Evolutionary conservation across 306 rosid species (phyloP), one percentile per base, ranked within the genome.

Genomic region (Corylus heterophylla): DNA sequence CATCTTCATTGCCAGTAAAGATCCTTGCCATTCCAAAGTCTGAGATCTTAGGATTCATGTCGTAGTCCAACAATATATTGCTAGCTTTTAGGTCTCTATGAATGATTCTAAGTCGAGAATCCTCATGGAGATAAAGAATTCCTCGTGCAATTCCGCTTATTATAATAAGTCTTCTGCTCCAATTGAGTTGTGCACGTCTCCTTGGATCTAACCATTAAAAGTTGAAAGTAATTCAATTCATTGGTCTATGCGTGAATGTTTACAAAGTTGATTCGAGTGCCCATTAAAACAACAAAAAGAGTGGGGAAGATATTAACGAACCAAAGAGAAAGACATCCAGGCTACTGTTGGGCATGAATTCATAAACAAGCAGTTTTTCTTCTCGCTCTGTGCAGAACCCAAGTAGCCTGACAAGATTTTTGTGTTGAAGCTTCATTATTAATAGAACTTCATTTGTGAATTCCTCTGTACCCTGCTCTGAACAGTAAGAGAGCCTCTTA

Each of bases 401-500:
- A 4, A 93, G 18, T 74, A 93, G 97, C 85, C 85, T 87, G 8
- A 91, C 92, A 37, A 93, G 92, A 80, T 88, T 93, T 71, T 90
- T 89, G 51, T 89, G 98, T 62, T 93, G 96, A 73, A 93, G 94
- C 55, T 88, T 91, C 74, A 83, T 79, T 35, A 91, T 83, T 71
- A 88, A 75, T 27, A 84, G 68, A 52, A 90, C 91, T 78, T 89
- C 94, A 45, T 91, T 90, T 51, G 70, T 89, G 66, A 91, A 89
- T 79, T 93, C 94, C 17, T 84, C 81, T 3, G 86, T 74, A 12
- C 98, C 96, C 71, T 93, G 97, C 74, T 82, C 83, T 3, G 94
- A 93, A 55, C 78, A 52, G 9, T 68, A 70, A n/a, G 90, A 91
- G 4, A 91, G 88, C 80, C 97, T 93, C 83, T 93, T 93, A 59